Percentiles rank a stretch among this genome's conserved stretches.
phyloP scores from a whole-genome alignment of 2,329 filamentous ascomycete genomes.

The Talaromyces sp. region DNA sequence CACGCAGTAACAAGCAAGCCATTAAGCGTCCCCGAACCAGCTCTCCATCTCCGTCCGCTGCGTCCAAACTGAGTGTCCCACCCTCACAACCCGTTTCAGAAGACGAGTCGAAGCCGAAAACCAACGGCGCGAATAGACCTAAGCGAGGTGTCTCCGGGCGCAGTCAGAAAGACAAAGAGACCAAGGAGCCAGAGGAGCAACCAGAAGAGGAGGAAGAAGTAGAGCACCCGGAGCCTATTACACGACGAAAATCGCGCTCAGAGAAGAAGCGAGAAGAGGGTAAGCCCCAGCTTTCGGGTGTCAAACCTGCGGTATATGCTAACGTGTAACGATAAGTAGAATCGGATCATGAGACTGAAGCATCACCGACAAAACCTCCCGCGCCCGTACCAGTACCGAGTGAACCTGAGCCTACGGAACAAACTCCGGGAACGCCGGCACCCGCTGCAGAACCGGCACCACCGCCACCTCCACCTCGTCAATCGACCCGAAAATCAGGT shows the following conservation, averaged over 20 bases:
- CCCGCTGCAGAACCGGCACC: slow-evolving; percentile 41
- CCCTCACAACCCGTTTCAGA: slow-evolving; percentile 57
- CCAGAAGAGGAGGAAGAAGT: slow-evolving; percentile 50
- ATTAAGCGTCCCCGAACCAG: slow-evolving; percentile 80
- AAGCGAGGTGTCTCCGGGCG: slow-evolving; percentile 57
- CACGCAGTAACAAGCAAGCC: slow-evolving; percentile 64
- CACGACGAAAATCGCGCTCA: slow-evolving; percentile 76
- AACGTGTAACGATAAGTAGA: slow-evolving; percentile 47
- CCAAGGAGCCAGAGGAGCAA: slow-evolving; percentile 57
- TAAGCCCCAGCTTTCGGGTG: slow-evolving; percentile 40
- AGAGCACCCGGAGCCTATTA: slow-evolving; percentile 70
- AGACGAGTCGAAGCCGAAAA: slow-evolving; percentile 58
- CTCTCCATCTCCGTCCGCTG: slow-evolving; percentile 68
- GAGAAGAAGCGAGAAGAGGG: slow-evolving; percentile 78
- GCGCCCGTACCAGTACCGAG: slow-evolving; percentile 23
- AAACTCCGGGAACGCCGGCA: slow-evolving; percentile 44
- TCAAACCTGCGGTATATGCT: background rate
- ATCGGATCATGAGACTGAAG: slow-evolving; percentile 65
- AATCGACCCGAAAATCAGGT: slow-evolving; percentile 59
- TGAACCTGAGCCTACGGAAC: slow-evolving; percentile 36
- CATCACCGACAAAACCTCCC: slow-evolving; percentile 51
- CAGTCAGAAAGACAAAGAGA: slow-evolving; percentile 51
- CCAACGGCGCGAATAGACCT: slow-evolving; percentile 56
- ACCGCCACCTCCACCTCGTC: slow-evolving; percentile 35
- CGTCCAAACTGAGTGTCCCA: slow-evolving; percentile 49